Base-by-base conservation (phyloP, 345 rosid species). In the Bretschneidera sinensis region DNA sequence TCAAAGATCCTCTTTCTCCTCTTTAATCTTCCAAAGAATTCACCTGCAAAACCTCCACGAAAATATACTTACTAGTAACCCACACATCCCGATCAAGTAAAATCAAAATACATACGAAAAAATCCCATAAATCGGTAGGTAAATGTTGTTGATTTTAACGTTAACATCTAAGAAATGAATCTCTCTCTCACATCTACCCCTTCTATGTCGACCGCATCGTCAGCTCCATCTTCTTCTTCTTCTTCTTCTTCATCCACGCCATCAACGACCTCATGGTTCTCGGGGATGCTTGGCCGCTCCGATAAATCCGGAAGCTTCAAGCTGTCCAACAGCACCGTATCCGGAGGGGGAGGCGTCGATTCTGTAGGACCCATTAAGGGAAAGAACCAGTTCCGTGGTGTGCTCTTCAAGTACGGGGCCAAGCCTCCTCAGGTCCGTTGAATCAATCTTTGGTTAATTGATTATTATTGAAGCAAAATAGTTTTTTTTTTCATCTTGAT, bases 311-410 rank as follows among this genome's bases (percentile, higher is more conserved):
- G 65, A 18, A 50, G 72, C 58, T 17, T 66, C 51, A 81, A 78
- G 66, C 71, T 76, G 66, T 31, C 85, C 33, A 57, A 65, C 59
- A 67, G 69, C 19, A 39, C 79, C 17, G 51, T 34, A 50, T 58
- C 74, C n/a, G 71, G 60, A 19, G 39, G 60, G 55, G 78, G 71
- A 24, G 67, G 63, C 66, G 78, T 75, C 23, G 78, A 71, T 48
- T 43, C 53, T 48, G 63, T 21, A 21, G 85, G 90, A 20, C 96
- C 95, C 2, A 80, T 87, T 75, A 83, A 70, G 72, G 91, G 85
- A 69, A 94, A 90, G 85, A 90, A 81, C 77, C 99, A 89, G 76
- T 87, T 86, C 73, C 90, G 88, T 6, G 99, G 99, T 15, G 78
- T 87, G 28, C 83, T 94, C 62, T 84, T 94, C 73, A 94, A 86